Evolutionary conservation across 2,329 filamentous ascomycete species (phyloP), one percentile per base, ranked within the genome.

Genomic region (Scedosporium apiospermum): DNA sequence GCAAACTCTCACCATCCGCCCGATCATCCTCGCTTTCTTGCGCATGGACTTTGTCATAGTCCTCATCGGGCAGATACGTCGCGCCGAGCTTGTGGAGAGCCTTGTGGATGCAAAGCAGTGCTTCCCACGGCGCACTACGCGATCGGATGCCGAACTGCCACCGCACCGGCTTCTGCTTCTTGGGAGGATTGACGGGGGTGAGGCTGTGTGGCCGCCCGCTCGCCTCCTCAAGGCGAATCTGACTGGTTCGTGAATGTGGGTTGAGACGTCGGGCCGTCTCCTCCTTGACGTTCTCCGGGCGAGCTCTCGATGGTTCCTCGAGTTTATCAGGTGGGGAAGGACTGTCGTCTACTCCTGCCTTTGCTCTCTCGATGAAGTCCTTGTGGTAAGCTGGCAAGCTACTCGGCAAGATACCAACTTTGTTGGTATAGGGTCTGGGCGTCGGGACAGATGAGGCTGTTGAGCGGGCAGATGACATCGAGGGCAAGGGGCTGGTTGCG

Each of bases 81-180:
- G 93, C 95, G 38, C 91, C 93, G 70, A 97, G 87, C 67, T 93
- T 93, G 65, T 87, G 82, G 53, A 99, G 79, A 0, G 95, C 93
- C 73, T 93, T 92, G 80, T 97, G 97, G 63, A 99, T 95, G 70
- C 93, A 97, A 27, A 96, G 79, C 74, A 99, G 89, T 0, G 95
- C 95, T 73, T 99, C 95, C 69, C 93, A 91, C 0, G 95, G 95
- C 63, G 91, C 89, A 70, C 98, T 99, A 58, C 95, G 87, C 57
- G 91, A 96, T 44, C 95, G 86, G 65, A 99, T 99, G 63, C 95
- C 95, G 72, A 99, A 99, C 73, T 99, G 95, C 95, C 95, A 99
- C 67, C 93, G 91, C 16, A 93, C 90, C 1, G 89, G 89, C 70
- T 90, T 92, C 4, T 81, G 76, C 73, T 90, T 92, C 77, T 90